Conservation (phyloP, 2,329 filamentous ascomycete species). For the Fusarium secorum region DNA sequence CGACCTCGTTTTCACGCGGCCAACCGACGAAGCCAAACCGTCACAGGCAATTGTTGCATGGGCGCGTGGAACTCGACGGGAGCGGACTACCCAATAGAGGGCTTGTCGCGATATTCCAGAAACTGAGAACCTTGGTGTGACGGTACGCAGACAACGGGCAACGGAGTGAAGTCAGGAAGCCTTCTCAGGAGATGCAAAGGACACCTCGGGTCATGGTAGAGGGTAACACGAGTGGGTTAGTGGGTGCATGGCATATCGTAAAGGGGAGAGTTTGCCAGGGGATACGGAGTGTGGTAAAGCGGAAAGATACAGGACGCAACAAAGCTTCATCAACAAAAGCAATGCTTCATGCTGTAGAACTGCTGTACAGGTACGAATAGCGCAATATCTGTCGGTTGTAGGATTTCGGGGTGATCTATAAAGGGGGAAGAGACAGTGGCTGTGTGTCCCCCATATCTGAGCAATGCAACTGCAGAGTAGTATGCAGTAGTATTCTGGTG, state of each 20-base stretch:
- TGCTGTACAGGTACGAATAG: slow-evolving; percentile 9
- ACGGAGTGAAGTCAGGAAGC: slow-evolving; percentile 9
- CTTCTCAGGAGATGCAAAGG: neutral
- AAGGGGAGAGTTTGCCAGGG: neutral
- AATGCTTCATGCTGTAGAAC: slow-evolving; percentile 1
- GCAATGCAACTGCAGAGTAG: slow-evolving; percentile 7
- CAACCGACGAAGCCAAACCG: slow-evolving; percentile 22
- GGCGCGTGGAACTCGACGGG: slow-evolving; percentile 11
- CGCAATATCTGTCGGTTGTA: neutral
- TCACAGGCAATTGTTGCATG: slow-evolving; percentile 16
- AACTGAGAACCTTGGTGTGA: slow-evolving; percentile 23
- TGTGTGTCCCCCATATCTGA: slow-evolving; percentile 11
- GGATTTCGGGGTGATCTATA: neutral
- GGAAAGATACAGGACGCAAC: slow-evolving; percentile 10
- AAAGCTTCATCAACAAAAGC: neutral
- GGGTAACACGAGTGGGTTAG: slow-evolving; percentile 17
- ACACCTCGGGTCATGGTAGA: slow-evolving; percentile 16
- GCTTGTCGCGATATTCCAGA: slow-evolving; percentile 40
- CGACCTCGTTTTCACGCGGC: slow-evolving; percentile 37
- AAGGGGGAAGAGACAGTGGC: slow-evolving; percentile 2
- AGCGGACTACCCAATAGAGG: slow-evolving; percentile 33
- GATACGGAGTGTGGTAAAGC: slow-evolving; percentile 11
- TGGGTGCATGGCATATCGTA: slow-evolving; percentile 8
- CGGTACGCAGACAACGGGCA: slow-evolving; percentile 14
- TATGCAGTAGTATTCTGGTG: neutral